Percentiles rank a stretch among this genome's conserved stretches.
phyloP scores from a whole-genome alignment of 208 protist genomes.

The Crithidia brevicula region DNA sequence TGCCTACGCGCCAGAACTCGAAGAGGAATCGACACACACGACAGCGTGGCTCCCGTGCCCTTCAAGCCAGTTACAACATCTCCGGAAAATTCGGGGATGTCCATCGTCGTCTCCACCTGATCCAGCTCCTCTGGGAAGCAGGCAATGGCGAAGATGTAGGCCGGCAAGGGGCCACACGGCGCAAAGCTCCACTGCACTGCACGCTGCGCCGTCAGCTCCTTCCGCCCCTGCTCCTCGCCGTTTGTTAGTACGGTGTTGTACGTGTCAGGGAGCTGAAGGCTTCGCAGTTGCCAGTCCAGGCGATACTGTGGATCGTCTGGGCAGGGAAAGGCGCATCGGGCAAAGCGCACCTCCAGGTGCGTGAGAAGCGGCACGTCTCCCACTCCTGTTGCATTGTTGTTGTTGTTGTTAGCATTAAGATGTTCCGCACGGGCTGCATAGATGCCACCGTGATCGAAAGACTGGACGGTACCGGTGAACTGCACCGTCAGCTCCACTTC shows the following conservation, averaged over 20 bases:
- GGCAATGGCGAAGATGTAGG: conserved; percentile 74
- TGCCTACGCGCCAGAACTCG: conserved; percentile 29
- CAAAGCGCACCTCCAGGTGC: conserved; percentile 84
- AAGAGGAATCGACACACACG: conserved; percentile 9
- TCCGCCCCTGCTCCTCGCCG: conserved; percentile 28
- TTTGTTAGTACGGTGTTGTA: conserved; percentile 55
- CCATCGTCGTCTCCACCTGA: conserved; percentile 7
- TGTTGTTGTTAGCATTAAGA: too few relatives aligned
- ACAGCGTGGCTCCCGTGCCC: neutral
- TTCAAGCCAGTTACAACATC: neutral
- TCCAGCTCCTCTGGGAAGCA: conserved; percentile 30
- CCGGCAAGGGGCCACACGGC: conserved; percentile 62
- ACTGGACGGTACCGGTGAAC: conserved; percentile 65
- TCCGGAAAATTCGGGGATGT: neutral
- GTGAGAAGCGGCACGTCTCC: conserved; percentile 52
- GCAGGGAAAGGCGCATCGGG: conserved; percentile 82
- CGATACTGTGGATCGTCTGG: conserved; percentile 79
- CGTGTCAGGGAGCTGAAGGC: conserved; percentile 44
- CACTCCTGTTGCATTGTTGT: too few relatives aligned
- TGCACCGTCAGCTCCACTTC: conserved; percentile 55
- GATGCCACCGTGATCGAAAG: conserved; percentile 55
- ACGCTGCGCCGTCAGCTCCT: conserved; percentile 23
- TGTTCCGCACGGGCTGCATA: conserved; percentile 41
- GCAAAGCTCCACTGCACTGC: conserved; percentile 44
- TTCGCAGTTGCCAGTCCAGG: conserved; percentile 59